Base-by-base conservation (phyloP, 73 alveolate species). In the Uronychia setigera region DNA sequence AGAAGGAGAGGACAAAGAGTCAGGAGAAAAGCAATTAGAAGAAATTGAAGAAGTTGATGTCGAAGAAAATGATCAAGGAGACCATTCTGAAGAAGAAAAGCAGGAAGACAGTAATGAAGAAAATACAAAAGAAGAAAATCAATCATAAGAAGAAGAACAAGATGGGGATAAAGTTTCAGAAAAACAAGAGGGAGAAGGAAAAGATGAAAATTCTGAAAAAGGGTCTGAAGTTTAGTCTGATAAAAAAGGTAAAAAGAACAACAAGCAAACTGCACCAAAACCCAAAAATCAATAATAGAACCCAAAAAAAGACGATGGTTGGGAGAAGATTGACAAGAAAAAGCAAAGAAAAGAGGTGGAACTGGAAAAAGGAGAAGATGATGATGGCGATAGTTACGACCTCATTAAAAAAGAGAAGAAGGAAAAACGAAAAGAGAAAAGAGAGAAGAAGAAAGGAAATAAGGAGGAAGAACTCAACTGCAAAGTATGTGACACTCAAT, bases 381-480 rank as follows among this genome's bases (percentile, higher is more conserved):
- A 59, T 0, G 87, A 80, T 19, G 91, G 58, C 78, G 76, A 86
- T n/a, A 57, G 28, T 26, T 33, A 58, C 88, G 32, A 33, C 79
- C 33, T 27, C 80, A 75, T 29, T 74, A 91, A 74, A 60, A 93
- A 85, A 80, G 79, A 84, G 83, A 92, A 80, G 88, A 89, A 77
- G 84, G 88, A 29, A 75, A 94, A 79, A 79, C 75, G 59, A 87
- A 94, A 82, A 76, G 89, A 78, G 83, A 82, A 77, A 92, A 91
- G 82, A 89, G 87, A 82, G 92, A 79, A 59, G 88, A 76, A 58
- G 78, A 91, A 76, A 76, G 57, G 31, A 74, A 77, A 26, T 19
- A 76, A 78, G 34, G 87, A 60, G 85, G 32, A 1, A 0, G 29
- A 67, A 0, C 80, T 89, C 0, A 89, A 60, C 60, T 94, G 98